Evolutionary conservation across 2,329 filamentous ascomycete genomes (phyloP).

Genomic region (Tolypocladium tropicale): DNA sequence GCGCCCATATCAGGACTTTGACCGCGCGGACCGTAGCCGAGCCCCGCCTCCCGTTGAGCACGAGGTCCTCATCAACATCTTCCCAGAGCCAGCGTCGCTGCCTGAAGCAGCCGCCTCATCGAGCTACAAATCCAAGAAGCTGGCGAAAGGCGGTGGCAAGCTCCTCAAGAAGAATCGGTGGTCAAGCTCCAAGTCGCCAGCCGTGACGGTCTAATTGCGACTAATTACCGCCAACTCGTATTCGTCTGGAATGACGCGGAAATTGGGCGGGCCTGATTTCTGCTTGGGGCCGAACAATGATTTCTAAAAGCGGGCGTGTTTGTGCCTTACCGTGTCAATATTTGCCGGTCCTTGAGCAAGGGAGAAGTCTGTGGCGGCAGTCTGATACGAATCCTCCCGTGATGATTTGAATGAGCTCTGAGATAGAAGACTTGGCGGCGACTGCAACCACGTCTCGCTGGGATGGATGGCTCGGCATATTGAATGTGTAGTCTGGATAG

Average conservation of each 20-base stretch:
- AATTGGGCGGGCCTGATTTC: background rate
- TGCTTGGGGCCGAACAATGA: background rate
- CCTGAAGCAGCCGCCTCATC: conserved; percentile 8
- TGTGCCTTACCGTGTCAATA: background rate
- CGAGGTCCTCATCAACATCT: conserved; percentile 12
- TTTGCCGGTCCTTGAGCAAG: background rate
- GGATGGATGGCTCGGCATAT: background rate
- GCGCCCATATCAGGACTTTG: conserved; percentile 2
- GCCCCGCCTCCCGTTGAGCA: conserved; percentile 5
- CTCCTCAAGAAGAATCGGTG: conserved; percentile 14
- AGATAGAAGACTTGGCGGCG: background rate
- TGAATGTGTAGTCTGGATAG: background rate
- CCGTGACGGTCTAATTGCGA: conserved; percentile 7
- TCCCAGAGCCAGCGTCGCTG: conserved; percentile 10
- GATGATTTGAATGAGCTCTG: background rate
- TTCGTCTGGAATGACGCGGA: background rate
- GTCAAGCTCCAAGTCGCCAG: conserved; percentile 9
- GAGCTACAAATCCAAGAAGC: conserved; percentile 13
- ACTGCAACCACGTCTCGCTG: background rate
- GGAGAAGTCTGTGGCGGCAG: background rate
- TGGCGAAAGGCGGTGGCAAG: conserved; percentile 19
- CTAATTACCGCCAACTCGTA: background rate
- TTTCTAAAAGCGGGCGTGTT: background rate
- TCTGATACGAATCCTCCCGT: background rate
- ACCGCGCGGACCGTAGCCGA: conserved; percentile 3